A percentile compares a stretch with the other conserved stretches of the same genome.
phyloP scores from a whole-genome alignment of 768 basidiomycete genomes.

The Amanita pseudoporphyria region DNA sequence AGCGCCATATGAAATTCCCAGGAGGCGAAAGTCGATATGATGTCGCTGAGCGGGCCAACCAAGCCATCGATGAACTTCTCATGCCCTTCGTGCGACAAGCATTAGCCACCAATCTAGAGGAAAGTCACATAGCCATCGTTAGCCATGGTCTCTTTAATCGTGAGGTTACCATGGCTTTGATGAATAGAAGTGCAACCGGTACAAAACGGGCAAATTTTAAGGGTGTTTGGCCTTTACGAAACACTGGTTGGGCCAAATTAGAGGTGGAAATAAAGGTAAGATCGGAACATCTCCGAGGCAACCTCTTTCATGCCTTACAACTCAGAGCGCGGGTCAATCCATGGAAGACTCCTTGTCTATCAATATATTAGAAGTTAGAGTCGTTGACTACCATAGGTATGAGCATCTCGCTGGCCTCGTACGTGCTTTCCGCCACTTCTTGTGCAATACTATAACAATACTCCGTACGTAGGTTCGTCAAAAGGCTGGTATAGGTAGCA shows the following conservation, averaged over 20 bases:
- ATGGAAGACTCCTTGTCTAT: constrained; percentile 5
- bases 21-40: constrained; percentile 67
- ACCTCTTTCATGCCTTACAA: background rate
- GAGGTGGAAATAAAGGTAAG: constrained; percentile 30
- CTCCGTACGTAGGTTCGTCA: constrained; percentile 38
- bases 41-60: constrained; percentile 43
- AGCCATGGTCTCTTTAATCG: constrained; percentile 70
- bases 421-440: constrained; percentile 15
- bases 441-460: background rate
- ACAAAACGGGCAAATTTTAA: constrained; percentile 12
- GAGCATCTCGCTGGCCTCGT: constrained; percentile 52
- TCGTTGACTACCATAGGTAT: constrained; percentile 44
- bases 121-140: constrained; percentile 51
- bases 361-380: constrained; percentile 24
- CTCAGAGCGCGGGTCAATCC: background rate
- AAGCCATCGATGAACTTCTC: constrained; percentile 40
- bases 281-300: background rate
- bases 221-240: constrained; percentile 43
- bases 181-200: constrained; percentile 27
- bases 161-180: constrained; percentile 44
- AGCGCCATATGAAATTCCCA: constrained; percentile 46
- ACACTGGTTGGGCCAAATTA: constrained; percentile 63
- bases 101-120: constrained; percentile 24
- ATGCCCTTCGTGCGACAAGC: constrained; percentile 43
- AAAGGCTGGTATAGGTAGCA: constrained; percentile 65